Percentiles rank a stretch among this genome's conserved stretches.
phyloP scores from a whole-genome alignment of 2,329 filamentous ascomycete species.

The Bimuria novae-zelandiae region DNA sequence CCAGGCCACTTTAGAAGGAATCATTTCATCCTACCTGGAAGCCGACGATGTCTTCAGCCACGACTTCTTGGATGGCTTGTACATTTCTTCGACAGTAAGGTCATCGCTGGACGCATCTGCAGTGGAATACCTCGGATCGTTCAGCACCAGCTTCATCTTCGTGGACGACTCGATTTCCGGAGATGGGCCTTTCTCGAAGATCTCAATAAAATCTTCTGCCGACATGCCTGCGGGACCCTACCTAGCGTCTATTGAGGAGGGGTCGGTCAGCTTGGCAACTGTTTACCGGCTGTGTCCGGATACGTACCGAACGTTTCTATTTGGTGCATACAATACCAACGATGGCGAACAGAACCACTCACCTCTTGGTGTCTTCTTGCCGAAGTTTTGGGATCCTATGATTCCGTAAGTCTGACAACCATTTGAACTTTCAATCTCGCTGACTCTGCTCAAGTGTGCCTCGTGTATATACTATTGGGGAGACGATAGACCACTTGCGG shows the following conservation, averaged over 20 bases:
- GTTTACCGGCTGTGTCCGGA: conserved; percentile 40
- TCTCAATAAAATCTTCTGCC: conserved; percentile 10
- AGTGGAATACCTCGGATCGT: conserved; percentile 19
- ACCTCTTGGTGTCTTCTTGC: conserved; percentile 29
- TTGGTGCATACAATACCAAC: conserved; percentile 34
- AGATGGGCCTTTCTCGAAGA: conserved; percentile 10
- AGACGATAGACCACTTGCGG: conserved; percentile 36
- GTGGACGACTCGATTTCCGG: conserved; percentile 15
- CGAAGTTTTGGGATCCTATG: conserved; percentile 34
- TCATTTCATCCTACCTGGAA: conserved; percentile 37
- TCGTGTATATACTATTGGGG: conserved; percentile 46
- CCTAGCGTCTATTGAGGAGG: conserved; percentile 18
- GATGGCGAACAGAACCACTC: conserved; percentile 27
- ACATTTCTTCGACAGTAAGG: conserved; percentile 29
- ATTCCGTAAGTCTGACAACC: conserved; percentile 28
- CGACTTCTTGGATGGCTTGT: conserved; percentile 44
- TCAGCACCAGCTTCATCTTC: conserved; percentile 25
- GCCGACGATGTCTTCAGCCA: conserved; percentile 46
- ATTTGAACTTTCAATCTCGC: neutral
- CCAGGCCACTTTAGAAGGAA: conserved; percentile 30
- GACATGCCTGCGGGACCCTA: conserved; percentile 38
- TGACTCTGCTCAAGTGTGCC: conserved; percentile 28
- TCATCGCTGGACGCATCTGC: conserved; percentile 27
- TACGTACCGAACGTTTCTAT: conserved; percentile 36
- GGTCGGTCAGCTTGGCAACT: conserved; percentile 23